Conservation (phyloP, 345 rosid genomes). For the Eucalyptus regnans region DNA sequence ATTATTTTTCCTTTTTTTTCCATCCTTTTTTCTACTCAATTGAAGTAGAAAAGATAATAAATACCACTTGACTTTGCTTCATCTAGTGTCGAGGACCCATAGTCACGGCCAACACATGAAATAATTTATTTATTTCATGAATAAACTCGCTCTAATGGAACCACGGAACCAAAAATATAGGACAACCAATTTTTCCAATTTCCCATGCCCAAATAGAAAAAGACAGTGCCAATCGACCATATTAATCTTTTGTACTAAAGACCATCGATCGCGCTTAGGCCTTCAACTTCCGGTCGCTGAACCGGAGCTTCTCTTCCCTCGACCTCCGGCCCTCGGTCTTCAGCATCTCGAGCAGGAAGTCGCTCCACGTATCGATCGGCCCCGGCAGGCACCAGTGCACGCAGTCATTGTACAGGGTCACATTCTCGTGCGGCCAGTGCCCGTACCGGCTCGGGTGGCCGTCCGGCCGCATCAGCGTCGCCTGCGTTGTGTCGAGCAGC, state of each 20-base stretch:
- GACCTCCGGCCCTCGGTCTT: constrained; percentile 48
- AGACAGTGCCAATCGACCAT: background rate
- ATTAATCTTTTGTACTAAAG: background rate
- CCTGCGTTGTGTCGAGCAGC: constrained; percentile 20
- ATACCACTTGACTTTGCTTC: background rate
- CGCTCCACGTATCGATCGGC: constrained; percentile 72
- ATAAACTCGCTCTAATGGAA: background rate
- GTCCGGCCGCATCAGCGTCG: too few relatives aligned
- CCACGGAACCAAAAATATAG: background rate
- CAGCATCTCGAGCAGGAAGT: constrained; percentile 75
- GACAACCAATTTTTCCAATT: background rate
- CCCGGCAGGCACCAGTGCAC: constrained; percentile 98
- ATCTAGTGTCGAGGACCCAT: background rate
- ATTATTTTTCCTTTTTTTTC: background rate
- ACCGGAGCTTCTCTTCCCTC: constrained; percentile 6
- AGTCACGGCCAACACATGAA: background rate
- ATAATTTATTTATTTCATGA: background rate
- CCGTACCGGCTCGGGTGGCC: constrained; percentile 31
- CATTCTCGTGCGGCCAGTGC: constrained; percentile 56
- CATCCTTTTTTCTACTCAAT: background rate
- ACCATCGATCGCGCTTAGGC: background rate
- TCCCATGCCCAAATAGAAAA: background rate
- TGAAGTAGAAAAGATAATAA: background rate
- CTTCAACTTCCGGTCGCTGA: constrained; percentile 1
- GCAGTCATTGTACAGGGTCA: constrained; percentile 58